Percentiles rank a stretch among this genome's conserved stretches.
Conservation (phyloP, 1,284 basidiomycete genomes). For the Stygiomarasmius scandens region DNA sequence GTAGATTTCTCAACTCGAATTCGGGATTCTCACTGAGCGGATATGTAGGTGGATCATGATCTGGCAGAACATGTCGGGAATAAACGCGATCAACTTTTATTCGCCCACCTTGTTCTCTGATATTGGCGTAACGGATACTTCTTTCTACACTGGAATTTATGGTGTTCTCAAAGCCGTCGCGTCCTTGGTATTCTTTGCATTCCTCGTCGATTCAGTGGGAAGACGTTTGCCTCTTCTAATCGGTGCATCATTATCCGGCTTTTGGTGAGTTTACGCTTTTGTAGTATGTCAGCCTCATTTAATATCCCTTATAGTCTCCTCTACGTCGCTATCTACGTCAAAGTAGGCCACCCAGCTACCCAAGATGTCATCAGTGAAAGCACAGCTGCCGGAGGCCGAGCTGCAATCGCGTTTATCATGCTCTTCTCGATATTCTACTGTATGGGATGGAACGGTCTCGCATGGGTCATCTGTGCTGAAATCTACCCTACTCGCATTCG, state of each 20-base stretch:
- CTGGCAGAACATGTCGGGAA: not conserved
- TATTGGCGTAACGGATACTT: not conserved
- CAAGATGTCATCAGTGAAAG: not conserved
- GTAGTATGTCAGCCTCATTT: not conserved
- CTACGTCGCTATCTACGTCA: not conserved
- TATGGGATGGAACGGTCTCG: not conserved
- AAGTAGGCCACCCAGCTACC: not conserved
- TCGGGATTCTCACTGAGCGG: too few species aligned
- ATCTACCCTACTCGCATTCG: not conserved
- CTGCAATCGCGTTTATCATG: not conserved
- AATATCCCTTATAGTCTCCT: not conserved
- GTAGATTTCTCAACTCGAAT: not conserved
- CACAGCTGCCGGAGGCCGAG: not conserved
- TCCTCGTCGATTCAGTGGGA: not conserved
- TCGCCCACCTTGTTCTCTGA: not conserved
- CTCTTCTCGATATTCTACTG: not conserved
- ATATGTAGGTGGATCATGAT: not conserved
- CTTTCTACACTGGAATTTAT: not conserved
- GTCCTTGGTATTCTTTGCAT: not conserved
- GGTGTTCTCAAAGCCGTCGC: not conserved
- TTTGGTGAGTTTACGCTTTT: not conserved
- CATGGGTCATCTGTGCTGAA: not conserved
- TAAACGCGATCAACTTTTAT: not conserved
- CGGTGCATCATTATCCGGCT: not conserved
- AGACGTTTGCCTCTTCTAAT: not conserved